Evolutionary conservation across 2,329 filamentous ascomycete species (phyloP), one percentile per base, ranked within the genome.

Genomic region (Trichoderma asperellum): DNA sequence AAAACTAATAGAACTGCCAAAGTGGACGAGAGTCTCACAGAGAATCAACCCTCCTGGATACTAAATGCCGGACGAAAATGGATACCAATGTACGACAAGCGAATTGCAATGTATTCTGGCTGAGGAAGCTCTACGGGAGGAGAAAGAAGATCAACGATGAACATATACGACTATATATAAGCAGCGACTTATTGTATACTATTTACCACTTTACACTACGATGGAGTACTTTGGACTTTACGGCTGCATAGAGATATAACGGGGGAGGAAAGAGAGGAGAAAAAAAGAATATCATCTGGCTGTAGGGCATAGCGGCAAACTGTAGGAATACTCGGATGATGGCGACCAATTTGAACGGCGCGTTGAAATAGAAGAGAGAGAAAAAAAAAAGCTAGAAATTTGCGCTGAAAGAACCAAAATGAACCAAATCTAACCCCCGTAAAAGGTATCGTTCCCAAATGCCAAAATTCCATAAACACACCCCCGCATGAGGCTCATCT

Each of bases 11-110:
- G 92, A 94, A 80, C 81, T 94, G 64, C 91, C 90, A 68, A 94
- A 98, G 83, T 98, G 95, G 95, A 98, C 95, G 75, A 91, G 94
- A 82, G 91, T 98, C 72, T 97, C 93, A 73, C 95, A 98, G 81
- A 86, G 95, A 82, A 79, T 97, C 79, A 98, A 98, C 81, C 95
- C 95, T 70, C 94, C 95, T 58, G 95, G 95, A 83, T 98, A 95
- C 82, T 97, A 43, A 89, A 83, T 66, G 35, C 55, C 70, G 61
- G 16, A 43, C 18, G 57, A 47, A 18, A 43, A 57, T 70, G 40
- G 37, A 40, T n/a, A 55, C 24, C 49, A 59, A 18, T 34, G 37
- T 61, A 47, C 29, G 16, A 60, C 43, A 14, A 55, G 47, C 61
- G 68, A 56, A 18, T 66, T 59, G 61, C 62, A 49, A 58, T 29